These are phyloP conservation scores for Penicillium pancosmium DNA, from an alignment of 495 filamentous ascomycete species.

Conservation along the genomic window DNA sequence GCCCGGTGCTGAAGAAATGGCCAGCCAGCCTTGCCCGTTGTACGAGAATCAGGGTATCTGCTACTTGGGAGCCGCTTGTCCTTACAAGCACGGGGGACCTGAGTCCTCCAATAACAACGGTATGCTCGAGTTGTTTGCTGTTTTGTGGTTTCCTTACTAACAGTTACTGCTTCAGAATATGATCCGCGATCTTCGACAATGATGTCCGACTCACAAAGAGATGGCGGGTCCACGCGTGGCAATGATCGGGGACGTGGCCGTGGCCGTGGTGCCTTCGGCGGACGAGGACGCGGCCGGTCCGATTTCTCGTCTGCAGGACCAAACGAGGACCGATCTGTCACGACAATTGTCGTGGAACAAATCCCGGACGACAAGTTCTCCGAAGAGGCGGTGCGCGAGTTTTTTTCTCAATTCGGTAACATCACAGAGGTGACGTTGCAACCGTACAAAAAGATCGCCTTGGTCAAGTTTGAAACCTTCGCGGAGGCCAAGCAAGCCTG, in stretches of 20 bases:
- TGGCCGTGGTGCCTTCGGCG: slow-evolving; percentile 48
- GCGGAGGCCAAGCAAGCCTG: slow-evolving; percentile 78
- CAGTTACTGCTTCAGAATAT: slow-evolving; percentile 63
- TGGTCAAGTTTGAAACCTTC: slow-evolving; percentile 79
- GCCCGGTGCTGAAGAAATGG: slow-evolving; percentile 35
- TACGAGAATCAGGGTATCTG: slow-evolving; percentile 91
- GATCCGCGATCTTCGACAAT: slow-evolving; percentile 72
- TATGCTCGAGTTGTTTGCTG: slow-evolving; percentile 24
- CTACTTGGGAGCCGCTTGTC: slow-evolving; percentile 73
- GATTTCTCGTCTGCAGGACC: slow-evolving; percentile 78
- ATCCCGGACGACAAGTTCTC: slow-evolving; percentile 87
- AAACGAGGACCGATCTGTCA: slow-evolving; percentile 71
- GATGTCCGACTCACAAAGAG: slow-evolving; percentile 40
- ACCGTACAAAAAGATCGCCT: slow-evolving; percentile 73
- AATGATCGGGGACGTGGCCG: slow-evolving; percentile 53
- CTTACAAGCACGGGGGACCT: slow-evolving; percentile 78
- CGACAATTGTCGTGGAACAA: slow-evolving; percentile 85
- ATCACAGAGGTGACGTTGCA: slow-evolving; percentile 76
- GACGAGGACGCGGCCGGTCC: slow-evolving; percentile 58
- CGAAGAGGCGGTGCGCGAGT: slow-evolving; percentile 72
- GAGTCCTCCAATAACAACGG: slow-evolving; percentile 55
- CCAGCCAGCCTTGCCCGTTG: slow-evolving; percentile 71
- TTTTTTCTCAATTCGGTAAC: slow-evolving; percentile 84
- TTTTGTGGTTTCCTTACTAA: slow-evolving; percentile 9
- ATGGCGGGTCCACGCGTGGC: slow-evolving; percentile 32